These are phyloP conservation scores for maize (Zea mays) DNA, from an alignment of 176 grass and related monocot species.

Conservation along the genomic window DNA sequence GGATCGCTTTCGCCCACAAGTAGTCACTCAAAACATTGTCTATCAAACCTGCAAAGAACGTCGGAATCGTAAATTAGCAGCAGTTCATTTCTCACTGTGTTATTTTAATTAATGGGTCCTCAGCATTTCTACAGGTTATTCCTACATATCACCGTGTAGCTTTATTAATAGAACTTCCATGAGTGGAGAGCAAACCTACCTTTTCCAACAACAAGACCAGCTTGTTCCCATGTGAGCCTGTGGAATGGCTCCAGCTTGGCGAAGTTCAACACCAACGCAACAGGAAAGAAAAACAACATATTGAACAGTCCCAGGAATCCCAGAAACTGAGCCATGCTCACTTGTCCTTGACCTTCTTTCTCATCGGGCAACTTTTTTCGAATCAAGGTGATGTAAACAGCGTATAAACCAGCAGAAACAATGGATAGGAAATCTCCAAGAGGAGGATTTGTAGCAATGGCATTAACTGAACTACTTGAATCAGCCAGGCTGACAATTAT, in stretches of 20 bases:
- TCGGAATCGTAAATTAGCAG: constrained; percentile 23
- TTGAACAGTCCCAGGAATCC: constrained; percentile 91
- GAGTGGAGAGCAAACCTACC: constrained; percentile 46
- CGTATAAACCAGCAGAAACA: constrained; percentile 81
- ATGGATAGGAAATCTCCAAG: constrained; percentile 83
- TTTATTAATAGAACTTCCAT: background rate
- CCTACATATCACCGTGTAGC: background rate
- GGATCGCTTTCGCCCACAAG: constrained; percentile 91
- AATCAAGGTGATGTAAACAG: constrained; percentile 93
- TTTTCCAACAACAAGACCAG: constrained; percentile 94
- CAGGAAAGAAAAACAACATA: constrained; percentile 84
- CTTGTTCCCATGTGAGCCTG: constrained; percentile 86
- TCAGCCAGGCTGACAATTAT: constrained; percentile 92
- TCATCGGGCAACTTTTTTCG: constrained; percentile 90
- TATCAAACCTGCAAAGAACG: constrained; percentile 66
- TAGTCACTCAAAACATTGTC: constrained; percentile 97
- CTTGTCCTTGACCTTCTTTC: constrained; percentile 89
- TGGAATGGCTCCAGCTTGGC: constrained; percentile 85
- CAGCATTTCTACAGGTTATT: background rate
- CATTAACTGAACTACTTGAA: constrained; percentile 58
- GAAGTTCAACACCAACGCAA: constrained; percentile 80
- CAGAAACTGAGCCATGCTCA: constrained; percentile 94
- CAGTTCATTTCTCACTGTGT: background rate
- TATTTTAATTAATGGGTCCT: background rate
- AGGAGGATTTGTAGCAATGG: constrained; percentile 77